These are phyloP conservation scores for Venturia effusa DNA, from an alignment of 2,329 filamentous ascomycete genomes.

Conservation along the genomic window DNA sequence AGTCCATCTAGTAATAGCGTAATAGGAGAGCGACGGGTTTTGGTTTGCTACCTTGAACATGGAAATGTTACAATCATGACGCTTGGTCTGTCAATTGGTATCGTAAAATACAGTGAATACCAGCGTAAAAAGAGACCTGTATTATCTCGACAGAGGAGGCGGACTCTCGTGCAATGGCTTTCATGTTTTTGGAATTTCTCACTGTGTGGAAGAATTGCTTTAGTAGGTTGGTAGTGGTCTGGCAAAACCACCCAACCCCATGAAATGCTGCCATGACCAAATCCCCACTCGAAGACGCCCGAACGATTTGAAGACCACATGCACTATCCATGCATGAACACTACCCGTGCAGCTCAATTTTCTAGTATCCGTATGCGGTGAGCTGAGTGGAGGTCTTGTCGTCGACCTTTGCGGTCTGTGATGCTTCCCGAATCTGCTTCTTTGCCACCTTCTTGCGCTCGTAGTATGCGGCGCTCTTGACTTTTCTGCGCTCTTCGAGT, in stretches of 20 bases:
- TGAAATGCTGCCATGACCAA: constrained; percentile 8
- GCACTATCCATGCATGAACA: neutral
- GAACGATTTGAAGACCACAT: neutral
- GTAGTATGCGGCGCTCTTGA: constrained; percentile 98
- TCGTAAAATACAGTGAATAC: constrained; percentile 2
- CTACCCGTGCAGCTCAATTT: constrained; percentile 11
- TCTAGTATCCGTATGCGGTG: constrained; percentile 84
- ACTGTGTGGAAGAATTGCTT: constrained; percentile 3
- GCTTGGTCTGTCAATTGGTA: constrained; percentile 1
- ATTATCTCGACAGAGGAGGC: neutral
- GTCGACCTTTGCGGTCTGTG: constrained; percentile 84
- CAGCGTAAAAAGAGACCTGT: neutral
- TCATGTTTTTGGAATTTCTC: constrained; percentile 3
- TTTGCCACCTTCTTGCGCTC: constrained; percentile 97
- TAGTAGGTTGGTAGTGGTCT: constrained; percentile 1
- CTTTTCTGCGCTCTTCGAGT: constrained; percentile 98
- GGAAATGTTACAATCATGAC: neutral
- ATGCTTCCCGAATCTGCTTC: constrained; percentile 82
- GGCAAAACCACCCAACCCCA: neutral
- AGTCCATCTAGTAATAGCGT: too few relatives aligned
- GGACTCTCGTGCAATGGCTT: neutral
- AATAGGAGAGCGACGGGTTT: too few relatives aligned
- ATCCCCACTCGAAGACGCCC: constrained; percentile 6
- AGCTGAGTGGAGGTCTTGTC: constrained; percentile 81
- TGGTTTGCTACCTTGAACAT: neutral